Conservation (phyloP, 768 basidiomycete species). For the Xerocomellus chrysenteron region DNA sequence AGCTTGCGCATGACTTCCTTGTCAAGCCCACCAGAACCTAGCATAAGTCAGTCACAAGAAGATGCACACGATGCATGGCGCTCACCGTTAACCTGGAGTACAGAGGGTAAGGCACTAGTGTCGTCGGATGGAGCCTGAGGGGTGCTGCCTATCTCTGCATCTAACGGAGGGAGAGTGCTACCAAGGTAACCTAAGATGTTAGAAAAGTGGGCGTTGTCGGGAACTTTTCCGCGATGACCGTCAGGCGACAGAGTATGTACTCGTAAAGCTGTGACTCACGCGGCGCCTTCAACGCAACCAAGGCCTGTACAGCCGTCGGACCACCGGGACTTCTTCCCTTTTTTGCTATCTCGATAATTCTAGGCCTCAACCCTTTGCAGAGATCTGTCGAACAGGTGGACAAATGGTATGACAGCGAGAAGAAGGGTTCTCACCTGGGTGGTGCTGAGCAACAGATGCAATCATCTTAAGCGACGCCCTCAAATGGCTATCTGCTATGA, state of each 20-base stretch:
- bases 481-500: slow-evolving; percentile 1
- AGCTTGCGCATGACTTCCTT: background rate
- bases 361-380: background rate
- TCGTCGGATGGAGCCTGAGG: background rate
- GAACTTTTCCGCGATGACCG: background rate
- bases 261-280: background rate
- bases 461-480: background rate
- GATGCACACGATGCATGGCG: no score
- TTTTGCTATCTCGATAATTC: background rate
- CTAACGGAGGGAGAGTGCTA: background rate
- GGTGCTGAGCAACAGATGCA: background rate
- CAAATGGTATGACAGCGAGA: background rate
- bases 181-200: slow-evolving; percentile 5
- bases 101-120: background rate
- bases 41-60: background rate
- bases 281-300: background rate
- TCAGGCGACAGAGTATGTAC: background rate
- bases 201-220: background rate
- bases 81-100: background rate
- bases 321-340: background rate
- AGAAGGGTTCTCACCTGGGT: background rate
- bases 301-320: slow-evolving; percentile 1
- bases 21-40: background rate
- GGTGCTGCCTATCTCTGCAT: background rate
- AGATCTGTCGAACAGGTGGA: background rate